Percentiles rank a stretch among this genome's conserved stretches.
These are phyloP conservation scores for Amorphotheca resinae DNA, from an alignment of 495 filamentous ascomycete species.

Conservation along the genomic window DNA sequence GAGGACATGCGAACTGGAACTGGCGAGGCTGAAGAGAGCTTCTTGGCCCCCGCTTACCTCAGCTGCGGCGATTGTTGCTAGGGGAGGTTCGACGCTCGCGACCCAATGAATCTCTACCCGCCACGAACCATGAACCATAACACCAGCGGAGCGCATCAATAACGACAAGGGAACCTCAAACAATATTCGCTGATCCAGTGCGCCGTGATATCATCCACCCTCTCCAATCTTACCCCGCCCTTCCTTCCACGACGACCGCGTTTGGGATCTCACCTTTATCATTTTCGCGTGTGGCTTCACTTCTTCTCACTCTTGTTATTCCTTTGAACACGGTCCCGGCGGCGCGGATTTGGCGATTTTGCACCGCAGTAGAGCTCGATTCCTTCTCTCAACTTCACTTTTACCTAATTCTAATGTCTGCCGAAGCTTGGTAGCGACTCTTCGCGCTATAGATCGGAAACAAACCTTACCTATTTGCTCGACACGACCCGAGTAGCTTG, in stretches of 20 bases:
- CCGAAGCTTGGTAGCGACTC: conserved; percentile 5
- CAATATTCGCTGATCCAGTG: conserved; percentile 12
- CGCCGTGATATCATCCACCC: conserved; percentile 1
- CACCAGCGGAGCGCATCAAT: conserved; percentile 13
- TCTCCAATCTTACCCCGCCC: background rate
- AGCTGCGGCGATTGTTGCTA: conserved; percentile 11
- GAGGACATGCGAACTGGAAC: no score
- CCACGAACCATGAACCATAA: conserved; percentile 11
- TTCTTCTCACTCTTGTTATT: conserved; percentile 8
- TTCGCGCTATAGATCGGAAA: no score
- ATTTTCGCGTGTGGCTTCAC: background rate
- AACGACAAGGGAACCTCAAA: conserved; percentile 9
- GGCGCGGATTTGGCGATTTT: background rate
- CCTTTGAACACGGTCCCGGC: background rate
- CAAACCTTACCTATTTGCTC: no score
- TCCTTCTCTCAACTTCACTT: background rate
- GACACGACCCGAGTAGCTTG: background rate
- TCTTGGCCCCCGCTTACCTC: no score
- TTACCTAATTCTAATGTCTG: conserved; percentile 13
- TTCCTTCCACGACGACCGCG: background rate
- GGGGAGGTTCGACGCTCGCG: conserved; percentile 6
- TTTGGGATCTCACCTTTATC: background rate
- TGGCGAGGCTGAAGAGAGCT: conserved; percentile 14
- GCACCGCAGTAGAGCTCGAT: background rate
- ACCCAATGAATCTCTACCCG: conserved; percentile 6